A percentile compares a stretch with the other conserved stretches of the same genome.
phyloP scores from a whole-genome alignment of 805 yeast genomes.

The Maudiozyma bulderi region DNA sequence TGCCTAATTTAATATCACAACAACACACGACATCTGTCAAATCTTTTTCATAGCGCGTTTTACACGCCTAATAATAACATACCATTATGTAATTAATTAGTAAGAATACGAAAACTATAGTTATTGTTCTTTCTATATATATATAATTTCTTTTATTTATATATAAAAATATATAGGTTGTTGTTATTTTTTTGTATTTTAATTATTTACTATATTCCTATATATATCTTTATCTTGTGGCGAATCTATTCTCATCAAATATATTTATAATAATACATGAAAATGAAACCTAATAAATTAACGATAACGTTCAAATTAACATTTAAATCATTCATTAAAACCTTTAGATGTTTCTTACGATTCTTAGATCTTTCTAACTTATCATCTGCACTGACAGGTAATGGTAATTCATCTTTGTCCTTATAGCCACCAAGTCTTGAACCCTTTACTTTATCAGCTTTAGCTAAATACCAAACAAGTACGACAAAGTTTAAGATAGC shows the following conservation, averaged over 20 bases:
- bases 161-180: not conserved
- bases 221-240: not conserved
- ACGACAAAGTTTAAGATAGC: slow-evolving; percentile 2
- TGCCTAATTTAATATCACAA: too few relatives aligned
- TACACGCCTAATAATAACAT: too few relatives aligned
- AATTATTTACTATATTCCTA: not conserved
- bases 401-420: slow-evolving; percentile 8
- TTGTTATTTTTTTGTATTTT: not conserved
- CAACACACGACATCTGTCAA: too few relatives aligned
- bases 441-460: not conserved
- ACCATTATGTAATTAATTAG: too few relatives aligned
- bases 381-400: slow-evolving; percentile 14
- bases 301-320: not conserved
- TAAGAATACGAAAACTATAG: too few relatives aligned
- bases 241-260: not conserved
- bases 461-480: not conserved
- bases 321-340: slow-evolving; percentile 1
- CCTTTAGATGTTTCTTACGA: not conserved
- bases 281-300: slow-evolving; percentile 5
- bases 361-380: not conserved
- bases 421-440: not conserved
- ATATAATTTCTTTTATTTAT: too few relatives aligned
- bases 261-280: slow-evolving; percentile 4
- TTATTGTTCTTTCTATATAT: too few relatives aligned
- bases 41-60: too few relatives aligned